Evolutionary conservation across 352 stramenopile species (phyloP).

Genomic region (Globisporangium nagaii): DNA sequence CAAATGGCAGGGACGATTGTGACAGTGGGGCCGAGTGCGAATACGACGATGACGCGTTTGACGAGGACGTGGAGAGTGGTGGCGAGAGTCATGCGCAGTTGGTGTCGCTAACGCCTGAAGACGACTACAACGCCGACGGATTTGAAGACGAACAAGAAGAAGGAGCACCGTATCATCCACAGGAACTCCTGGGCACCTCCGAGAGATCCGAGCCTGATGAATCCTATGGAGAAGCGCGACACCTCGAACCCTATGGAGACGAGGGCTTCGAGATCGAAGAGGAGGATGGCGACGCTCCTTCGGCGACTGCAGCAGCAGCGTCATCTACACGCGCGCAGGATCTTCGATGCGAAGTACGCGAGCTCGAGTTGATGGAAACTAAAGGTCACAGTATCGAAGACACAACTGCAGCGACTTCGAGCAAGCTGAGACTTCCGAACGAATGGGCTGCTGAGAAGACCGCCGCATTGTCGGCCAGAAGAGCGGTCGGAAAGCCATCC

Average conservation of each 20-base stretch:
- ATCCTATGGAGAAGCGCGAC: neutral
- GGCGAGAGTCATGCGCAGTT: neutral
- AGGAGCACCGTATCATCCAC: too few species aligned
- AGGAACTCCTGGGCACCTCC: neutral
- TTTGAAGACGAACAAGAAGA: constrained; percentile 8
- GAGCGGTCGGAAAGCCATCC: neutral
- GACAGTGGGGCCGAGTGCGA: neutral
- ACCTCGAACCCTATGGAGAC: neutral
- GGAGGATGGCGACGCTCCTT: neutral
- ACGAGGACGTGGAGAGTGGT: neutral
- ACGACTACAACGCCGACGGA: constrained; percentile 6
- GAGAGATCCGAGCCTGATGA: neutral
- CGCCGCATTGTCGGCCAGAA: neutral
- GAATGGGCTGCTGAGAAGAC: constrained; percentile 6
- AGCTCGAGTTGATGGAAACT: too few species aligned
- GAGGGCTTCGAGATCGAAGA: constrained; percentile 1
- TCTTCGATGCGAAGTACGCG: too few species aligned
- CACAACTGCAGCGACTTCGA: neutral
- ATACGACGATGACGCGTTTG: constrained; percentile 13
- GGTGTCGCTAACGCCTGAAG: neutral
- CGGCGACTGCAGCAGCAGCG: neutral
- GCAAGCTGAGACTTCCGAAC: neutral
- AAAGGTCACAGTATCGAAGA: too few species aligned
- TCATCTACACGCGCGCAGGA: too few species aligned
- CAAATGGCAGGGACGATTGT: too few species aligned